Evolutionary conservation across 2,329 filamentous ascomycete genomes (phyloP).

Genomic region (Colletotrichum chrysophilum): DNA sequence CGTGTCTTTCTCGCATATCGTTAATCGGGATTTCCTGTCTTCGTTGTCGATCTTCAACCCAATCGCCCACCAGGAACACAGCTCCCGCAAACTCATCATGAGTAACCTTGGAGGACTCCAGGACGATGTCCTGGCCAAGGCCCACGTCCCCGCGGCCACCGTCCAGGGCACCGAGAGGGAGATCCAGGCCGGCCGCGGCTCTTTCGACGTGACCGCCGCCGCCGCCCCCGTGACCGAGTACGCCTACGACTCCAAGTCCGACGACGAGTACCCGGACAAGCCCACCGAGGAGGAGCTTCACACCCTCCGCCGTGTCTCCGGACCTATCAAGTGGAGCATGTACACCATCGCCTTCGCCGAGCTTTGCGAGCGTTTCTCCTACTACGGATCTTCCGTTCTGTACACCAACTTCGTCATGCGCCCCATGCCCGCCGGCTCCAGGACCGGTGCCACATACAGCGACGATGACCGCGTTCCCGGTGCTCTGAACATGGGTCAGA

Average conservation of each 20-base stretch:
- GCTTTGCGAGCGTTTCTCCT: constrained; percentile 78
- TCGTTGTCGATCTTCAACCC: neutral
- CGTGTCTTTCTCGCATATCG: constrained; percentile 9
- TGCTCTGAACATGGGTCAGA: constrained; percentile 64
- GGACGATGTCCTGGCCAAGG: constrained; percentile 26
- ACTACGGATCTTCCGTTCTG: constrained; percentile 74
- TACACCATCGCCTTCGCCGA: constrained; percentile 77
- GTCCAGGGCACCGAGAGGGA: constrained; percentile 25
- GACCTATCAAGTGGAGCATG: constrained; percentile 67
- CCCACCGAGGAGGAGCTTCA: constrained; percentile 67
- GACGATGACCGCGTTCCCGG: constrained; percentile 43
- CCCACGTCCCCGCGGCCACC: constrained; percentile 20
- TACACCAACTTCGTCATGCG: constrained; percentile 72
- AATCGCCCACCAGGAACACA: neutral
- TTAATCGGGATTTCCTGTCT: neutral
- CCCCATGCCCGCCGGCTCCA: constrained; percentile 57
- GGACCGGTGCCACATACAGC: constrained; percentile 52
- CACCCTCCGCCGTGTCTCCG: constrained; percentile 68
- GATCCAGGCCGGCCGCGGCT: constrained; percentile 24
- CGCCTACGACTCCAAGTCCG: constrained; percentile 27
- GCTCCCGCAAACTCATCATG: constrained; percentile 14
- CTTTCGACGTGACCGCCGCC: constrained; percentile 25
- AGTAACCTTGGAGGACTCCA: constrained; percentile 21
- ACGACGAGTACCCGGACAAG: constrained; percentile 37
- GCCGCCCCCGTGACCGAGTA: constrained; percentile 22